A percentile compares a stretch with the other conserved stretches of the same genome.
Conservation (phyloP, 805 yeast species). For the Wickerhamiella alocasiicola region DNA sequence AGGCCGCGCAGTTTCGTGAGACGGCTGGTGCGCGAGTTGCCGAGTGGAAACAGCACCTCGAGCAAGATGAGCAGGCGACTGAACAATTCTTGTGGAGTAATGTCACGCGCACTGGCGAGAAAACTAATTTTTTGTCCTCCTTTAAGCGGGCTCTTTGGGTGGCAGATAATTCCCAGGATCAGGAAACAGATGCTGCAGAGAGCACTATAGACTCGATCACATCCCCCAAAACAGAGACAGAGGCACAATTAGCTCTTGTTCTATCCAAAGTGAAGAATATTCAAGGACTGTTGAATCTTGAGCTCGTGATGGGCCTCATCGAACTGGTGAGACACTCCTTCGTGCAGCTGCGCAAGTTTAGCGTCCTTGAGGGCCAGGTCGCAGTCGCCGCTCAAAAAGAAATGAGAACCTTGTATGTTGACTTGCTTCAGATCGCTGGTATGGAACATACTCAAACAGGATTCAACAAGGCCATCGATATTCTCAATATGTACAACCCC, state of each 20-base stretch:
- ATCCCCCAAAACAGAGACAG: conserved; percentile 37
- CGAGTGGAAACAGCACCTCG: conserved; percentile 26
- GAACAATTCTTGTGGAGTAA: conserved; percentile 37
- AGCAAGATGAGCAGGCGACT: conserved; percentile 37
- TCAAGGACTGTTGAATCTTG: conserved; percentile 66
- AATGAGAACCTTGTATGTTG: conserved; percentile 54
- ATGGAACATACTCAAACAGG: conserved; percentile 72
- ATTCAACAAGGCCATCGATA: conserved; percentile 63
- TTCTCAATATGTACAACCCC: conserved; percentile 64
- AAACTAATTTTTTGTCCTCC: conserved; percentile 39
- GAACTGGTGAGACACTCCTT: conserved; percentile 56
- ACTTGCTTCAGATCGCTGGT: conserved; percentile 50
- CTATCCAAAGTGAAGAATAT: conserved; percentile 64
- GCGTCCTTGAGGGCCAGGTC: conserved; percentile 25
- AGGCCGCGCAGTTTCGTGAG: conserved; percentile 19
- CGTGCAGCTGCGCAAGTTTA: conserved; percentile 43
- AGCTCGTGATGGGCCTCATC: conserved; percentile 58
- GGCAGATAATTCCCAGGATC: neutral
- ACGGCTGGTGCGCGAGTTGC: conserved; percentile 23
- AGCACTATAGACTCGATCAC: neutral
- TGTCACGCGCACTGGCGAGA: conserved; percentile 34
- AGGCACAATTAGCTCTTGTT: conserved; percentile 69
- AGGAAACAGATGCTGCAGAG: conserved; percentile 6
- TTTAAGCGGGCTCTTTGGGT: conserved; percentile 34
- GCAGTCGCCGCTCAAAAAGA: conserved; percentile 32